These are phyloP conservation scores for Penicilliopsis zonata DNA, from an alignment of 495 filamentous ascomycete genomes.

Conservation along the genomic window DNA sequence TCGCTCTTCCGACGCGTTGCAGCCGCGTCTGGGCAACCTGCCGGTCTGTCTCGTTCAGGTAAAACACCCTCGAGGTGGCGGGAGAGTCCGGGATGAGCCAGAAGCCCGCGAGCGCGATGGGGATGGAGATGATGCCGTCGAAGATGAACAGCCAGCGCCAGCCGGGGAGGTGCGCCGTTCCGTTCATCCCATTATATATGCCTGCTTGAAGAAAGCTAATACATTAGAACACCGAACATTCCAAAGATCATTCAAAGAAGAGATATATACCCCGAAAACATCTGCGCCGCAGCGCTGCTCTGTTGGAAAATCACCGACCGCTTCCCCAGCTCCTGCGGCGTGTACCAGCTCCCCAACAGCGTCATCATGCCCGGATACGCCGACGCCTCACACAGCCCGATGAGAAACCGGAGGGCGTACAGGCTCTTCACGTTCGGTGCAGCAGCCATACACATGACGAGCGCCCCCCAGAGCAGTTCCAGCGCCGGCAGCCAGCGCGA, in stretches of 20 bases:
- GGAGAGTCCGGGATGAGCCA: conserved; percentile 51
- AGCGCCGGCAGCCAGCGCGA: conserved; percentile 48
- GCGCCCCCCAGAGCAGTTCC: conserved; percentile 46
- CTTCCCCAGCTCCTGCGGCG: conserved; percentile 50
- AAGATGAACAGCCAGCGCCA: conserved; percentile 60
- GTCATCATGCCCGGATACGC: conserved; percentile 56
- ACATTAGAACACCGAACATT: conserved; percentile 30
- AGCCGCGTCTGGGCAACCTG: conserved; percentile 32
- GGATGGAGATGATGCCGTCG: conserved; percentile 41
- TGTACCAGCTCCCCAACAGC: conserved; percentile 59
- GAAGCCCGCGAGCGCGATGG: conserved; percentile 46
- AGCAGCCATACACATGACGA: conserved; percentile 49
- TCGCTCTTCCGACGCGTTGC: conserved; percentile 7
- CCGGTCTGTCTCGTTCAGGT: conserved; percentile 32
- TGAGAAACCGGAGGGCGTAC: conserved; percentile 58
- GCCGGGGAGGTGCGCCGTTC: conserved; percentile 36
- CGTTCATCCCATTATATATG: conserved; percentile 42
- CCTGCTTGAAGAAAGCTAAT: conserved; percentile 47
- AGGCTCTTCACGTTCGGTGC: conserved; percentile 38
- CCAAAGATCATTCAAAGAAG: conserved; percentile 28
- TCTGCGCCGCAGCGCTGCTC: too few species aligned
- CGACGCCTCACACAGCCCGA: conserved; percentile 46
- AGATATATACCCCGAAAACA: too few species aligned
- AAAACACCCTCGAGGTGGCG: conserved; percentile 37
- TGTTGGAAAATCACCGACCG: conserved; percentile 35